Evolutionary conservation across 179 eudicot genomes (phyloP).

Genomic region (Patellifolia procumbens): DNA sequence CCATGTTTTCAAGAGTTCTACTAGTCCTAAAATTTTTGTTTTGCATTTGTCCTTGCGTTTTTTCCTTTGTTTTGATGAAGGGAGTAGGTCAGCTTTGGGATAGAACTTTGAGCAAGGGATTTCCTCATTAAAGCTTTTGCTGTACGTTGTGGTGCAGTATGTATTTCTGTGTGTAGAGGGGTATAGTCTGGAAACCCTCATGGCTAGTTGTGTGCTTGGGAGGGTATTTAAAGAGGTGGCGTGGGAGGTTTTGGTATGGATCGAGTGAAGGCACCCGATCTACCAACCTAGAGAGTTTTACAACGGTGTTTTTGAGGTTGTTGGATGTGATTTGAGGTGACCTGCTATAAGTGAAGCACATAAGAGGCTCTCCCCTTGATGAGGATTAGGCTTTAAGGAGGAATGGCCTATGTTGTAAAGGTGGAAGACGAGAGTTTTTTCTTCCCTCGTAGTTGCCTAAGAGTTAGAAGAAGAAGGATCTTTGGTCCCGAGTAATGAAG

Average conservation of each 20-base stretch:
- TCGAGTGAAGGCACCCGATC: not conserved
- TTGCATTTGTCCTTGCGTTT: not conserved
- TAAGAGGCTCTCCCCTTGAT: too few species aligned
- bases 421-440: too few species aligned
- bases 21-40: not conserved
- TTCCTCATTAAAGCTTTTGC: not conserved
- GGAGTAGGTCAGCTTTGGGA: not conserved
- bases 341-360: too few species aligned
- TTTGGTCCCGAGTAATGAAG: too few species aligned
- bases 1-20: not conserved
- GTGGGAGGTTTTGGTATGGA: not conserved
- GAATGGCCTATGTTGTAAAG: too few species aligned
- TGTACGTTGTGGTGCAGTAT: not conserved
- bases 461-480: too few species aligned
- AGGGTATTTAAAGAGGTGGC: not conserved
- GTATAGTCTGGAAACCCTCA: not conserved
- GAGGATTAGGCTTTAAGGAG: too few species aligned
- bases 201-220: too few species aligned
- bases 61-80: not conserved
- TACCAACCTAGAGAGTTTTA: not conserved
- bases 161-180: not conserved
- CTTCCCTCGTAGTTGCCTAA: too few species aligned
- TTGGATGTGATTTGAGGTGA: not conserved
- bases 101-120: not conserved
- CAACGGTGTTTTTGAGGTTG: too few species aligned